Percentiles rank a stretch among this genome's conserved stretches.
phyloP scores from a whole-genome alignment of 2,329 filamentous ascomycete species.

The Escovopsis weberi region DNA sequence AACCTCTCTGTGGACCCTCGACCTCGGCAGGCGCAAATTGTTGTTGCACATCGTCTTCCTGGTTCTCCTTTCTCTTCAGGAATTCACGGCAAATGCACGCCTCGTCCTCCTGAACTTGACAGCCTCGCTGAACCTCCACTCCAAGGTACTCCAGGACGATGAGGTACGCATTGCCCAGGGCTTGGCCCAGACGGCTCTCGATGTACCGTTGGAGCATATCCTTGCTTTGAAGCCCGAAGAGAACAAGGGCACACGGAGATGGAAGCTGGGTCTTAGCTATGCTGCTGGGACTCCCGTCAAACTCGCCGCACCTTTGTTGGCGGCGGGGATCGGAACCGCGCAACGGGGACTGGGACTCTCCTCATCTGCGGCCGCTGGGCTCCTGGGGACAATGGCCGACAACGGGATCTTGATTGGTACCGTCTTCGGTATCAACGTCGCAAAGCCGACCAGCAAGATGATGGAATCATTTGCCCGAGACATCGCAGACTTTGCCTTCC shows the following conservation, averaged over 20 bases:
- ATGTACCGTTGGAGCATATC: slow-evolving; percentile 17
- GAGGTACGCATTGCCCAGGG: slow-evolving; percentile 63
- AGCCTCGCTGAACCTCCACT: slow-evolving; percentile 54
- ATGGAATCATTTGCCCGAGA: slow-evolving; percentile 80
- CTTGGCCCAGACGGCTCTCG: slow-evolving; percentile 58
- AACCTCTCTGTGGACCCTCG: slow-evolving; percentile 44
- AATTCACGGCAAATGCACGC: slow-evolving; percentile 61
- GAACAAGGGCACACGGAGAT: slow-evolving; percentile 48
- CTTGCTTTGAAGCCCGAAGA: slow-evolving; percentile 36
- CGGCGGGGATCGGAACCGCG: slow-evolving; percentile 64
- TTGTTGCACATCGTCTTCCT: slow-evolving; percentile 61
- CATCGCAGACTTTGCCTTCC: slow-evolving; percentile 76
- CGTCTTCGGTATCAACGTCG: slow-evolving; percentile 83
- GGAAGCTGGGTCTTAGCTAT: slow-evolving; percentile 47
- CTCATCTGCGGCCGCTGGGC: slow-evolving; percentile 56
- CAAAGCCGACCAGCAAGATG: slow-evolving; percentile 68
- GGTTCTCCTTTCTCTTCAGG: slow-evolving; percentile 59
- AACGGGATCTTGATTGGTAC: slow-evolving; percentile 68
- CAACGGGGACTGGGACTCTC: slow-evolving; percentile 66
- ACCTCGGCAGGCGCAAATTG: slow-evolving; percentile 46
- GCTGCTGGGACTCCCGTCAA: slow-evolving; percentile 43
- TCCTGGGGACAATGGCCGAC: slow-evolving; percentile 68
- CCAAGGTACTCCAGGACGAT: slow-evolving; percentile 49
- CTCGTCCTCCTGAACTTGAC: slow-evolving; percentile 55
- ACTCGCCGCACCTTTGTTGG: slow-evolving; percentile 62